phyloP scores from a whole-genome alignment of 1,284 basidiomycete genomes.

The Taiwanofungus camphoratus region DNA sequence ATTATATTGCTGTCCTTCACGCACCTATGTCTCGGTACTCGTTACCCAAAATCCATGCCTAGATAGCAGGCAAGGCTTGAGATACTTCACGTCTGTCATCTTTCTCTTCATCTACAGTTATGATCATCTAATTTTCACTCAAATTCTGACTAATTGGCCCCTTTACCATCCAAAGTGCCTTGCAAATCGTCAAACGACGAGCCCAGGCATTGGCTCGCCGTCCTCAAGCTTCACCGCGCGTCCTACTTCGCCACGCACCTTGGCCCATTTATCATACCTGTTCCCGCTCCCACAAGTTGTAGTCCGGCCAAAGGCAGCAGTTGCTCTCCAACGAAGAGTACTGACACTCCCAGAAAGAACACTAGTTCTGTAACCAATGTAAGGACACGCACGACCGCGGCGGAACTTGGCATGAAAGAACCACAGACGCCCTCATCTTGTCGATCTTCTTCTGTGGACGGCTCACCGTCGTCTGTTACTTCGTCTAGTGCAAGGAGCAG shows the following conservation, averaged over 20 bases:
- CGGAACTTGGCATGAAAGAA: neutral
- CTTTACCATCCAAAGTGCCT: constrained; percentile 27
- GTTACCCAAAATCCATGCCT: too few species aligned
- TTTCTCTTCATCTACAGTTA: neutral
- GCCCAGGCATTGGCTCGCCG: constrained; percentile 49
- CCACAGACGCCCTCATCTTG: constrained; percentile 15
- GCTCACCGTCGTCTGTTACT: constrained; percentile 10
- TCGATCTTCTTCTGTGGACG: neutral
- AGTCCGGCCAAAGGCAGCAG: too few species aligned
- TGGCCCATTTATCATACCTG: constrained; percentile 43
- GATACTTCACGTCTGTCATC: too few species aligned
- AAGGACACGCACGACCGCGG: neutral
- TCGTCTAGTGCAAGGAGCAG: constrained; percentile 5
- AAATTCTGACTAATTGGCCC: neutral
- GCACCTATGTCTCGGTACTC: too few species aligned
- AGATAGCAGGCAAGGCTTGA: too few species aligned
- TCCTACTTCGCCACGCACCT: constrained; percentile 38
- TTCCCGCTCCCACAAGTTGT: constrained; percentile 16
- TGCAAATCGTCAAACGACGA: constrained; percentile 55
- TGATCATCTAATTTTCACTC: neutral
- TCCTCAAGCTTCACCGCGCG: constrained; percentile 46
- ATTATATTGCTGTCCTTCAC: too few species aligned
- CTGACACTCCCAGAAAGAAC: too few species aligned
- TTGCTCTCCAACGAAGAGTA: too few species aligned
- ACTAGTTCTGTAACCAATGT: too few species aligned